Evolutionary conservation across 768 basidiomycete species (phyloP).

Genomic region (Cystobasidium tubakii): DNA sequence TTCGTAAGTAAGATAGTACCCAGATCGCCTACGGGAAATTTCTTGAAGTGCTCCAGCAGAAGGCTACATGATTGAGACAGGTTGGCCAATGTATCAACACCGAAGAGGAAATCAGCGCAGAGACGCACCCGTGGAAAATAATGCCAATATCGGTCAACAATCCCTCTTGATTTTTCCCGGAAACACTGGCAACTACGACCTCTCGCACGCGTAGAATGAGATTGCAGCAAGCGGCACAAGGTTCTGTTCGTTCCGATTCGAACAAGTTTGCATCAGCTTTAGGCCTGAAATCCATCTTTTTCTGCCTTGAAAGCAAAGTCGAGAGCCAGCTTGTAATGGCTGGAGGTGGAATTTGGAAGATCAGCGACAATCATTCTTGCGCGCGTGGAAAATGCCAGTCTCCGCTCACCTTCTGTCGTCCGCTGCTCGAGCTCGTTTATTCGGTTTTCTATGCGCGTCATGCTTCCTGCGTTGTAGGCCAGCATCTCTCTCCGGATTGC

Average conservation of each 20-base stretch:
- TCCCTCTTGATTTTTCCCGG: slow-evolving; percentile 84
- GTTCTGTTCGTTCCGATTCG: slow-evolving; percentile 88
- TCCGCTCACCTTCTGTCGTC: slow-evolving; percentile 64
- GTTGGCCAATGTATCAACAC: too few relatives aligned
- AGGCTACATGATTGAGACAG: slow-evolving; percentile 58
- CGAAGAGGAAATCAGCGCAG: too few relatives aligned
- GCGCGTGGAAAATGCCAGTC: too few relatives aligned
- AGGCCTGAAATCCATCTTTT: slow-evolving; percentile 93
- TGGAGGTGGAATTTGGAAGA: slow-evolving; percentile 54
- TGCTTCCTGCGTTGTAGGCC: slow-evolving; percentile 79
- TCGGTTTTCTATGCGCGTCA: slow-evolving; percentile 75
- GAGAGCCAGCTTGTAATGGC: slow-evolving; percentile 70
- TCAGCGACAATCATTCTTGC: too few relatives aligned
- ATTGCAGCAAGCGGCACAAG: slow-evolving; percentile 79
- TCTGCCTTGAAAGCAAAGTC: slow-evolving; percentile 76
- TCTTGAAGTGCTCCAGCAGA: slow-evolving; percentile 86
- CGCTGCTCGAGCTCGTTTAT: slow-evolving; percentile 74
- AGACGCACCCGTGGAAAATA: slow-evolving; percentile 75
- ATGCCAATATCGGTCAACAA: slow-evolving; percentile 91
- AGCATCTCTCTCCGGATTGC: slow-evolving; percentile 87
- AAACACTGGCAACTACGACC: slow-evolving; percentile 66
- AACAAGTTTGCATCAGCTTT: slow-evolving; percentile 92
- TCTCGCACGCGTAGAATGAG: slow-evolving; percentile 74
- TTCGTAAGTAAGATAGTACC: slow-evolving; percentile 98
- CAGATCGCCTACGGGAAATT: slow-evolving; percentile 92